Base-by-base conservation (phyloP, 225 moss, liverwort and hornwort genomes). In the Thuidium tamariscinum region DNA sequence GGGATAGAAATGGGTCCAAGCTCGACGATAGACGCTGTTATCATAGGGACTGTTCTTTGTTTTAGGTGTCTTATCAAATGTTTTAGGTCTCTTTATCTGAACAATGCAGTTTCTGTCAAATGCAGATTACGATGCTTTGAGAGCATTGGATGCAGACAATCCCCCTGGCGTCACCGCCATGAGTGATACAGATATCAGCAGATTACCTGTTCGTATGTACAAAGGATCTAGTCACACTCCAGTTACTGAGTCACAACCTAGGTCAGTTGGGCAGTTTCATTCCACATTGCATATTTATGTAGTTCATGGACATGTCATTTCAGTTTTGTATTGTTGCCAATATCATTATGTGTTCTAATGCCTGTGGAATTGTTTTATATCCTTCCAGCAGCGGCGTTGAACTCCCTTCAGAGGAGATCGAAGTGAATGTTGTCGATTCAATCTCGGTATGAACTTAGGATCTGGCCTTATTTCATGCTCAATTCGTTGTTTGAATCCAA, bases 71-170 rank as follows among this genome's bases (percentile, higher is more conserved):
- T 41, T n/a, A 22, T 52, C 69, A 76, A 27, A 84, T 46, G 37
- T 57, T 66, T 44, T 46, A 67, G 67, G 56, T 71, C 42, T 71
- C 39, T 19, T 90, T 30, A 34, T 65, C 41, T 82, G 59, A 90
- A 44, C 37, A 60, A 74, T 75, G 67, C 36, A 62, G 68, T 55
- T 88, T 60, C 26, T 90, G 81, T 56, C 11, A 27, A 36, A 29
- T 87, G 88, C 89, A 92, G 93, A 95, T 88, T 95, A 93, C 80
- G 95, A 95, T 77, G 89, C 93, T 30, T 77, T 95, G 83, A 91
- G 95, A 86, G 93, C 95, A 46, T 74, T 95, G 67, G 95, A 95
- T 88, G 90, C 90, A 81, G 93, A 92, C 82, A 93, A 92, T 13
- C 90, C 92, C 71, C 92, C 92, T 73, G 91, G 92, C 77, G 88